Conservation (phyloP, 371 early-diverging fungal species). For the Antonospora locustae region DNA sequence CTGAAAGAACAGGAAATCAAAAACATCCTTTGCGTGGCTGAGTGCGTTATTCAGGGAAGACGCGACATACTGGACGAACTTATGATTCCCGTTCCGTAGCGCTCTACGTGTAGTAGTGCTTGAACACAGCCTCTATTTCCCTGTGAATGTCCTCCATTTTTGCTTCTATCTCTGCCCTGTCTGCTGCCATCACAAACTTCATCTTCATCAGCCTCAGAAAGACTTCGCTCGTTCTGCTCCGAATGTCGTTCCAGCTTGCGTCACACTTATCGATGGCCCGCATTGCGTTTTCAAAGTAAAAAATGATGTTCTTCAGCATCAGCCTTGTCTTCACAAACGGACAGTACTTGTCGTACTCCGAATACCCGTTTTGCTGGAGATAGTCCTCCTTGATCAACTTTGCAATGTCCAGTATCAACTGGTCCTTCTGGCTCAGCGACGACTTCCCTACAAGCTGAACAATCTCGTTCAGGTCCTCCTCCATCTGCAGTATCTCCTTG, state of each 20-base stretch:
- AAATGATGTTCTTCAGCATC: slow-evolving; percentile 91
- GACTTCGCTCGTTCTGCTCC: slow-evolving; percentile 75
- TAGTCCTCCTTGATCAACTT: slow-evolving; percentile 98
- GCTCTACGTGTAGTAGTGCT: no score
- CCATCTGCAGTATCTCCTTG: slow-evolving; percentile 92
- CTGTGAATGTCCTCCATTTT: slow-evolving; percentile 10
- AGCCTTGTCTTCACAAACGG: slow-evolving; percentile 95
- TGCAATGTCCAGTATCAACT: slow-evolving; percentile 90
- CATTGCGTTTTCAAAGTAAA: slow-evolving; percentile 78
- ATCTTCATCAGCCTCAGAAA: slow-evolving; percentile 86
- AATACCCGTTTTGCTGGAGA: slow-evolving; percentile 99
- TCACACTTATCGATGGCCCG: slow-evolving; percentile 56
- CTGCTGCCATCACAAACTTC: slow-evolving; percentile 67
- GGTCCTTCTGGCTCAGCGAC: slow-evolving; percentile 90
- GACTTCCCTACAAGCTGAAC: slow-evolving; percentile 97
- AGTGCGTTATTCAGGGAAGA: slow-evolving; percentile 90
- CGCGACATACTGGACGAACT: slow-evolving; percentile 59
- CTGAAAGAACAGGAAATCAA: slow-evolving; percentile 95
- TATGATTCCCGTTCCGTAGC: slow-evolving; percentile 7
- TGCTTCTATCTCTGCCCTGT: slow-evolving; percentile 3
- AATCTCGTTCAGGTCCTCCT: slow-evolving; percentile 94
- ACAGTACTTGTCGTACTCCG: slow-evolving; percentile 92
- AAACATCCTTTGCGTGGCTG: slow-evolving; percentile 94
- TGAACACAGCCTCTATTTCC: no score
- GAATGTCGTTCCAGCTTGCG: slow-evolving; percentile 81